phyloP scores from a whole-genome alignment of 2,329 filamentous ascomycete species.

The Diaporthe aspalathi region DNA sequence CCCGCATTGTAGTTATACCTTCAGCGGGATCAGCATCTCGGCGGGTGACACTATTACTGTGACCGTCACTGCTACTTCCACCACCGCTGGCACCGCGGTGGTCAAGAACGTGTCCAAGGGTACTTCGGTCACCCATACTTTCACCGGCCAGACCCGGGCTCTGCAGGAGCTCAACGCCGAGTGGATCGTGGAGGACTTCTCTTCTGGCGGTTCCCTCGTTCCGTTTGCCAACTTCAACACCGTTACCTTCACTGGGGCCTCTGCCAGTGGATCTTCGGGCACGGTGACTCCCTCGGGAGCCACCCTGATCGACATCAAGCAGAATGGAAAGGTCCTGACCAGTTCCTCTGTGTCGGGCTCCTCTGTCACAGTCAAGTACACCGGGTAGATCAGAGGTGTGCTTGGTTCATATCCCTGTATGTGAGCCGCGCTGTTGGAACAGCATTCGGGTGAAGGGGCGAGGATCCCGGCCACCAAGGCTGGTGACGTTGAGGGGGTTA shows the following conservation, averaged over 20 bases:
- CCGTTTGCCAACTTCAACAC: conserved; percentile 59
- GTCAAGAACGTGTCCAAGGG: conserved; percentile 63
- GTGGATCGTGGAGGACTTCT: conserved; percentile 72
- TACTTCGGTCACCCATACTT: conserved; percentile 61
- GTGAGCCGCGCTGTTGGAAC: background rate
- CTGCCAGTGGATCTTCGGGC: conserved; percentile 47
- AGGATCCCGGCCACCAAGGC: background rate
- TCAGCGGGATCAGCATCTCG: conserved; percentile 42
- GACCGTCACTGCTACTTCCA: conserved; percentile 52
- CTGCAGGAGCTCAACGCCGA: conserved; percentile 69
- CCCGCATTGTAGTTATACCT: conserved; percentile 37
- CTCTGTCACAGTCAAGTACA: conserved; percentile 55
- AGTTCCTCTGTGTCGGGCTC: conserved; percentile 40
- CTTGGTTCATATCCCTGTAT: conserved; percentile 1
- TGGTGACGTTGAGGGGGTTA: background rate
- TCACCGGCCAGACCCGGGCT: conserved; percentile 55
- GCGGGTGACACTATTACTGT: conserved; percentile 44
- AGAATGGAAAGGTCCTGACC: conserved; percentile 71
- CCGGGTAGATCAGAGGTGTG: conserved; percentile 40
- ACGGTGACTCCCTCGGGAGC: conserved; percentile 53
- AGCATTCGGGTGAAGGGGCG: too few species aligned
- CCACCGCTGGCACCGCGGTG: conserved; percentile 54
- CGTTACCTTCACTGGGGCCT: conserved; percentile 56
- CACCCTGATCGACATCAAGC: conserved; percentile 75
- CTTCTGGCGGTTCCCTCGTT: conserved; percentile 52